Conservation (phyloP, 2,329 filamentous ascomycete genomes). For the Penicillium verrucosum region DNA sequence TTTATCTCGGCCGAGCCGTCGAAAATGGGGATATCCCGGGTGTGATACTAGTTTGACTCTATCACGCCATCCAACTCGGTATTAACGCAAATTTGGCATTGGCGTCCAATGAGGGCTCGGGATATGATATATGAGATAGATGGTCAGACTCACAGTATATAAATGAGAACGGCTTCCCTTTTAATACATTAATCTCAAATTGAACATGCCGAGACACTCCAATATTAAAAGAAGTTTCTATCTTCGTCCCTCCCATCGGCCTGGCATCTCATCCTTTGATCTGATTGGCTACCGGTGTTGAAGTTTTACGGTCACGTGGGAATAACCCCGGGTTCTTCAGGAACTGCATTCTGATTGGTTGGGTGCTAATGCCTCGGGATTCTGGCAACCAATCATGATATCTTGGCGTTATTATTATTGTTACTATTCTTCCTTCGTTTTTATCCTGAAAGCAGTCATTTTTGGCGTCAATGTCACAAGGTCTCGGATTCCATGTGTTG, state of each 20-base stretch:
- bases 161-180: background rate
- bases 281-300: conserved; percentile 1
- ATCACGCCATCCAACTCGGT: conserved; percentile 20
- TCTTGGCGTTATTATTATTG: background rate
- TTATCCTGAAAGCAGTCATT: background rate
- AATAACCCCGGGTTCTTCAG: background rate
- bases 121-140: background rate
- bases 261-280: background rate
- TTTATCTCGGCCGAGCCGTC: conserved; percentile 19
- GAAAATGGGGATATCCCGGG: conserved; percentile 1
- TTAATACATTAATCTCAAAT: no score
- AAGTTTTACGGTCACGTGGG: background rate
- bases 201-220: background rate
- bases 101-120: background rate
- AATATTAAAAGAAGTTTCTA: background rate
- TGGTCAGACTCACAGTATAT: background rate
- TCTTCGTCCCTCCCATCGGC: background rate
- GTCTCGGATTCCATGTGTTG: background rate
- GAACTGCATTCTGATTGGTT: conserved; percentile 8
- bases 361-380: rapidly evolving
- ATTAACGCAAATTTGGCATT: conserved; percentile 12
- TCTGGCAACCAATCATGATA: background rate
- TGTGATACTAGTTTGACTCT: conserved; percentile 6
- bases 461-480: background rate
- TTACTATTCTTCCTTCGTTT: background rate